Conservation (phyloP, 2,329 filamentous ascomycete genomes). For the Fusarium globosum region DNA sequence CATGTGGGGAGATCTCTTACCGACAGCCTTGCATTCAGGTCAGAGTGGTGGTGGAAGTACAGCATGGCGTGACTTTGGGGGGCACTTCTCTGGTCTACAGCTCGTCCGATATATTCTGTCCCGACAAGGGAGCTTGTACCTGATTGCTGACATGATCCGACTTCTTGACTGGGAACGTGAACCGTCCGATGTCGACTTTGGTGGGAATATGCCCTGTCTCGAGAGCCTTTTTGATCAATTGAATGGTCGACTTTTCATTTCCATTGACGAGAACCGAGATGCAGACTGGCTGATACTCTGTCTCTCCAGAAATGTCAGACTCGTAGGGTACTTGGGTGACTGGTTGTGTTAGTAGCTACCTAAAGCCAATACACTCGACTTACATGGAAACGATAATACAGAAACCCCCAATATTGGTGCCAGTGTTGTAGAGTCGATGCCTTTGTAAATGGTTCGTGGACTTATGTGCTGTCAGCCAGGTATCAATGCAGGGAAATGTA, state of each 20-base stretch:
- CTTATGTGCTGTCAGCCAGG: constrained; percentile 39
- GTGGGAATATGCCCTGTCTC: constrained; percentile 44
- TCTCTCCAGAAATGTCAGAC: constrained; percentile 44
- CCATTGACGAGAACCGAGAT: constrained; percentile 46
- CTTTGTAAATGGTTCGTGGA: constrained; percentile 40
- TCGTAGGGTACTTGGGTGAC: constrained; percentile 48
- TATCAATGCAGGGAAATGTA: constrained; percentile 8
- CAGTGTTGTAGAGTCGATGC: constrained; percentile 45
- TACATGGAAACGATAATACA: constrained; percentile 51
- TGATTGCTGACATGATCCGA: neutral
- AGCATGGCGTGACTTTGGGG: constrained; percentile 38
- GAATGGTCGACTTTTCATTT: constrained; percentile 43
- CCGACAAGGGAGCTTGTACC: neutral
- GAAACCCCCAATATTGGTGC: constrained; percentile 47
- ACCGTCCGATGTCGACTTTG: constrained; percentile 45
- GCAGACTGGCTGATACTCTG: constrained; percentile 48
- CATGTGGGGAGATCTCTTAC: constrained; percentile 20
- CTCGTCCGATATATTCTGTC: constrained; percentile 25
- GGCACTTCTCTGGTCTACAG: constrained; percentile 10
- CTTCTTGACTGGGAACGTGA: constrained; percentile 44
- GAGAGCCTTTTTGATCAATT: constrained; percentile 46
- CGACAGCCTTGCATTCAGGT: neutral
- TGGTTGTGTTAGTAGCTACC: constrained; percentile 26
- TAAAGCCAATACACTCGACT: constrained; percentile 22
- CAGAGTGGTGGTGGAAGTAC: neutral